Percentiles rank a stretch among this genome's conserved stretches.
These are phyloP conservation scores for Aspergillus alliaceus DNA, from an alignment of 2,329 filamentous ascomycete genomes.

Conservation along the genomic window DNA sequence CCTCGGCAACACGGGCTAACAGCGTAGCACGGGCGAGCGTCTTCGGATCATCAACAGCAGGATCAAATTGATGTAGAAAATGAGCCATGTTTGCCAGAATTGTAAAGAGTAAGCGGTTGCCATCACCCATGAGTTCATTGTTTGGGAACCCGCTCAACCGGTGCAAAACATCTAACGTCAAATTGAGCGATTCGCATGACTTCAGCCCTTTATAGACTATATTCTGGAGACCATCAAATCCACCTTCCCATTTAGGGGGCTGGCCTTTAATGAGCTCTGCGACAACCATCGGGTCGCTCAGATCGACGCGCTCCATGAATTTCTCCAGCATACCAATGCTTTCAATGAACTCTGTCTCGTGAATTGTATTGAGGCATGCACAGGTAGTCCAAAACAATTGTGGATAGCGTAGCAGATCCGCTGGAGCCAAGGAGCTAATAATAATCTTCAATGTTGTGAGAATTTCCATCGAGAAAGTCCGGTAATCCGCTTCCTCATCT, in stretches of 20 bases:
- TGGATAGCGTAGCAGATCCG: slow-evolving; percentile 82
- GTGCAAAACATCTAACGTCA: slow-evolving; percentile 75
- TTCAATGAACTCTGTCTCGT: slow-evolving; percentile 91
- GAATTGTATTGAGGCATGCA: slow-evolving; percentile 93
- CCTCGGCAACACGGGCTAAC: slow-evolving; percentile 71
- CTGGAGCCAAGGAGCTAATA: slow-evolving; percentile 77
- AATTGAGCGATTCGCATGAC: slow-evolving; percentile 77
- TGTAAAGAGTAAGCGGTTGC: slow-evolving; percentile 78
- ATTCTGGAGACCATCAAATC: slow-evolving; percentile 81
- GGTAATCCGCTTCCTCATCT: slow-evolving; percentile 89
- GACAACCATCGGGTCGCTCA: slow-evolving; percentile 68
- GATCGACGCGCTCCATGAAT: slow-evolving; percentile 79
- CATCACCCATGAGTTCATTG: slow-evolving; percentile 77
- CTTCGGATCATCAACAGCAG: slow-evolving; percentile 55
- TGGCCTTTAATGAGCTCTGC: slow-evolving; percentile 73
- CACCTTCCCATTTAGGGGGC: slow-evolving; percentile 83
- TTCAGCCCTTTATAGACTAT: slow-evolving; percentile 89
- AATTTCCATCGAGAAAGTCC: slow-evolving; percentile 97
- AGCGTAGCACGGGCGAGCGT: slow-evolving; percentile 65
- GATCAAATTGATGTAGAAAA: slow-evolving; percentile 77
- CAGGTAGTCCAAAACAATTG: slow-evolving; percentile 98
- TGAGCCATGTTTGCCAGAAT: slow-evolving; percentile 89
- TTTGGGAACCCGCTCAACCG: slow-evolving; percentile 76
- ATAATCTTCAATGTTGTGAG: slow-evolving; percentile 90
- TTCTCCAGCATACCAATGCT: slow-evolving; percentile 88